Evolutionary conservation across 768 basidiomycete genomes (phyloP).

Genomic region (Amanita fuliginea): DNA sequence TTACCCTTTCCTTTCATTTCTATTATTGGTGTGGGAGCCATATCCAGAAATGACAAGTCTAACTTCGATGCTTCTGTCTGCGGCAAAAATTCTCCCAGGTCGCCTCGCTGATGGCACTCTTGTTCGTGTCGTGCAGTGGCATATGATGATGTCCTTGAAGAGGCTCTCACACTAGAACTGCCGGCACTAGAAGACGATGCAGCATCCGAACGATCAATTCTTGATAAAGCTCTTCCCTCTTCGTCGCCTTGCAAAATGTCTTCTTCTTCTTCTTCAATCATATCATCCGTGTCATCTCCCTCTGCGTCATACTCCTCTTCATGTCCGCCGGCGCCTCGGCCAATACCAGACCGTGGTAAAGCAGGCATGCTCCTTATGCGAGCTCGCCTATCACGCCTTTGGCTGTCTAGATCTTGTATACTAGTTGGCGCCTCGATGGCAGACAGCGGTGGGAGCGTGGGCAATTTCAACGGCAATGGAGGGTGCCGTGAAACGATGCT

Average conservation of each 20-base stretch:
- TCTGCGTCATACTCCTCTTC: conserved; percentile 26
- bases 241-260: conserved; percentile 13
- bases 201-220: conserved; percentile 4
- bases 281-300: conserved; percentile 22
- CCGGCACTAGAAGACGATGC: conserved; percentile 2
- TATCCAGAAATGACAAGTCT: conserved; percentile 21
- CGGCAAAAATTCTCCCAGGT: conserved; percentile 11
- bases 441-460: conserved; percentile 10
- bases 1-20: conserved; percentile 17
- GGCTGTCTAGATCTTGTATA: conserved; percentile 12
- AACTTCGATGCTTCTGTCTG: conserved; percentile 20
- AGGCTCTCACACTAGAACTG: background rate
- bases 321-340: conserved; percentile 19
- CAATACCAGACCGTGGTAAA: conserved; percentile 16
- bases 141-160: background rate
- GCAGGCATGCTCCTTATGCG: conserved; percentile 47
- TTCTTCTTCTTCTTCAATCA: conserved; percentile 20
- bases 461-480: conserved; percentile 30
- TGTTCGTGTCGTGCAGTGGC: background rate
- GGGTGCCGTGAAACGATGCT: conserved; percentile 19
- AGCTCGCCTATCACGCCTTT: conserved; percentile 21
- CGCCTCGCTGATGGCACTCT: background rate
- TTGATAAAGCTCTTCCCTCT: conserved; percentile 9
- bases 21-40: conserved; percentile 1
- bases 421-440: conserved; percentile 9